Evolutionary conservation across 148 eudicot genomes (phyloP).

Genomic region (Pouteria glomerata): DNA sequence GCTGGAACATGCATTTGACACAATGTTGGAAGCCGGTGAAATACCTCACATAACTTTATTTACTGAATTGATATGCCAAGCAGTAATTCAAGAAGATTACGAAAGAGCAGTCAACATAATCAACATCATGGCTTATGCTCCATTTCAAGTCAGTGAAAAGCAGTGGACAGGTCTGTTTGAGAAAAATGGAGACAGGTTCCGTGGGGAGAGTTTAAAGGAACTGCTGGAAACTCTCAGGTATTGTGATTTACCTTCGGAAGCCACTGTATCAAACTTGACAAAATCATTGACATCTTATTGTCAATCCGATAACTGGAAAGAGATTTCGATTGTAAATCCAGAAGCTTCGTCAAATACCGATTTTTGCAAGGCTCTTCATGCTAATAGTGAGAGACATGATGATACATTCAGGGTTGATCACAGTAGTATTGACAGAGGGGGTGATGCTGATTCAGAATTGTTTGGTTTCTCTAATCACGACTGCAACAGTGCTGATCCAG

Average conservation of each 20-base stretch:
- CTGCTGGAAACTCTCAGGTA: constrained; percentile 32
- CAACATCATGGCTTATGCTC: constrained; percentile 64
- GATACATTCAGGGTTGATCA: constrained; percentile 2
- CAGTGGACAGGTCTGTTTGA: constrained; percentile 67
- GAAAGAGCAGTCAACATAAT: constrained; percentile 41
- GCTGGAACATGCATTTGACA: constrained; percentile 80
- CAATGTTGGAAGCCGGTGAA: constrained; percentile 69
- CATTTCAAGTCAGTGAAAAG: constrained; percentile 58
- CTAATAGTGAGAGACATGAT: background rate
- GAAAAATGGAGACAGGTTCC: constrained; percentile 50
- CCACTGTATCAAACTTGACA: constrained; percentile 47
- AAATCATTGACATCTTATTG: constrained; percentile 46
- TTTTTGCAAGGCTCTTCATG: constrained; percentile 8
- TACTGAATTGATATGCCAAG: constrained; percentile 64
- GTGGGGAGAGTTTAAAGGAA: constrained; percentile 29
- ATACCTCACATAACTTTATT: constrained; percentile 61
- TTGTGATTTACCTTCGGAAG: constrained; percentile 37
- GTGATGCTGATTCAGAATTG: constrained; percentile 10
- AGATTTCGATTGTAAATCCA: constrained; percentile 5
- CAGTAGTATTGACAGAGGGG: background rate
- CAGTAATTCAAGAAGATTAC: constrained; percentile 36
- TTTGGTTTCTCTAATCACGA: constrained; percentile 1
- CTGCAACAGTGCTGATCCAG: constrained; percentile 18
- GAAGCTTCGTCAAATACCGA: background rate
- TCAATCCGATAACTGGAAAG: constrained; percentile 15